Evolutionary conservation across 148 eudicot species (phyloP).

Genomic region (Spergularia marina): DNA sequence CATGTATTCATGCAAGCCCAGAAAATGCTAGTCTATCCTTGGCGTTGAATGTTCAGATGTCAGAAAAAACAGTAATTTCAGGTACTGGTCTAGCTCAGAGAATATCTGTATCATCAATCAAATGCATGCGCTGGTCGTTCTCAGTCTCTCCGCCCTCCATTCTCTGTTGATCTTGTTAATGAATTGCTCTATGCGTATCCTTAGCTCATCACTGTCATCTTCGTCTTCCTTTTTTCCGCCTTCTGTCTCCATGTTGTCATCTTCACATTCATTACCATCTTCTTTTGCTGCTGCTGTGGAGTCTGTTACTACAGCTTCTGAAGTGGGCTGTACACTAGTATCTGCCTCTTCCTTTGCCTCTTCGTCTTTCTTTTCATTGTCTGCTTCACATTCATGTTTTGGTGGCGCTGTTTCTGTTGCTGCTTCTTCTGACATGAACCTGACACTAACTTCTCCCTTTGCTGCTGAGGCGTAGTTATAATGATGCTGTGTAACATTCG

Average conservation of each 20-base stretch:
- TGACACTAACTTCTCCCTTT: neutral
- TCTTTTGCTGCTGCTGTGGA: neutral
- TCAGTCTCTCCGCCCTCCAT: conserved; percentile 64
- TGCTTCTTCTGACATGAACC: neutral
- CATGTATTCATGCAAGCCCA: too few species aligned
- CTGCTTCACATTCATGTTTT: neutral
- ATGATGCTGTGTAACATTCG: neutral
- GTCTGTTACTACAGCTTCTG: neutral
- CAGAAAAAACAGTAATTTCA: neutral
- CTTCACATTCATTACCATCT: neutral
- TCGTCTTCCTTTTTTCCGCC: neutral
- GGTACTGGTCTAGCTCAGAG: neutral
- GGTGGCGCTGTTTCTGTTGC: neutral
- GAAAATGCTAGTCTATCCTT: neutral
- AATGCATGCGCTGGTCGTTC: neutral
- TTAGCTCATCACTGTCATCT: conserved; percentile 48
- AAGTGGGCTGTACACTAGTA: neutral
- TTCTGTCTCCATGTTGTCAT: neutral
- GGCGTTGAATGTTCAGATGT: neutral
- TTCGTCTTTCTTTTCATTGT: neutral
- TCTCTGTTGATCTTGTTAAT: conserved; percentile 52
- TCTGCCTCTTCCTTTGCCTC: neutral
- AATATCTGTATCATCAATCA: neutral
- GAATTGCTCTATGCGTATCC: conserved; percentile 60
- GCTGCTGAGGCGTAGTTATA: neutral